These are phyloP conservation scores for Malus hybrid DNA, from an alignment of 331 rosid species.

Conservation along the genomic window DNA sequence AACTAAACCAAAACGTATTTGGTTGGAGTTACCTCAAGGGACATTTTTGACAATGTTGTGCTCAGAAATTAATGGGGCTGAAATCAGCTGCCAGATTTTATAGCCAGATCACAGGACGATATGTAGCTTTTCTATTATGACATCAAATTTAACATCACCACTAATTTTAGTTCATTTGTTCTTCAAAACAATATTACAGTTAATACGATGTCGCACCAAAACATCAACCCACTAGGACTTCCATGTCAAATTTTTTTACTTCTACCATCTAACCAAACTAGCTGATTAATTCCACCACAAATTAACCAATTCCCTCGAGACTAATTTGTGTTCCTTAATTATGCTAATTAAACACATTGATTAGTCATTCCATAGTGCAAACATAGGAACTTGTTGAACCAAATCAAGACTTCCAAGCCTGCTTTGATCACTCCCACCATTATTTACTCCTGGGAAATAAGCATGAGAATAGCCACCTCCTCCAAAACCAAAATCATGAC, in stretches of 20 bases:
- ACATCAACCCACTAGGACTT: background rate
- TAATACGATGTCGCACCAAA: background rate
- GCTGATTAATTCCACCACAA: constrained; percentile 6
- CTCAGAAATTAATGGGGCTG: background rate
- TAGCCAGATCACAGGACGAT: background rate
- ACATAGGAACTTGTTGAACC: constrained; percentile 74
- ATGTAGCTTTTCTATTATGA: background rate
- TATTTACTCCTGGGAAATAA: constrained; percentile 45
- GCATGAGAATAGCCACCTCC: constrained; percentile 50
- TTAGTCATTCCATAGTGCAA: constrained; percentile 80
- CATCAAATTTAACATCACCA: background rate
- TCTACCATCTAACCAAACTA: background rate
- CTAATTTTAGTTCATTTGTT: background rate
- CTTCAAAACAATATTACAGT: background rate
- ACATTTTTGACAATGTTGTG: background rate
- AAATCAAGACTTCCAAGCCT: constrained; percentile 46
- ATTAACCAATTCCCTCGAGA: background rate
- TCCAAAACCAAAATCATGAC: constrained; percentile 33
- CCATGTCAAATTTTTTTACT: background rate
- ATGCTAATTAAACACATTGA: background rate
- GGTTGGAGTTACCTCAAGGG: no score
- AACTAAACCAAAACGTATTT: no score
- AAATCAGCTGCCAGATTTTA: background rate
- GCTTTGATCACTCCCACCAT: constrained; percentile 36
- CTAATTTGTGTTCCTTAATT: background rate